Evolutionary conservation across 768 basidiomycete genomes (phyloP).

Genomic region (Leccinum incarnatum): DNA sequence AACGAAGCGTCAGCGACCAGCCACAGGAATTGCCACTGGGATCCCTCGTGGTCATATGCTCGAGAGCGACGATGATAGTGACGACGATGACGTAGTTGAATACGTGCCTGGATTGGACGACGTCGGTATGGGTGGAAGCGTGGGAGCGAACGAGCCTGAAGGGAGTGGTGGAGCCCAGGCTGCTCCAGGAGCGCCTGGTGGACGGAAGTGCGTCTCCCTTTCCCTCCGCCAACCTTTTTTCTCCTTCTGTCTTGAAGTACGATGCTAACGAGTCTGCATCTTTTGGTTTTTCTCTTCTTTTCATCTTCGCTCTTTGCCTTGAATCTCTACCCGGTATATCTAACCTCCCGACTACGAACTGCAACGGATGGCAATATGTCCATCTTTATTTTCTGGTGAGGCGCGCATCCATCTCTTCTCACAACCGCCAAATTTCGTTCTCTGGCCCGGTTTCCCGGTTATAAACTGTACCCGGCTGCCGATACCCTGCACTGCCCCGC

Average conservation of each 20-base stretch:
- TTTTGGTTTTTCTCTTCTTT: background rate
- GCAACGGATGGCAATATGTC: background rate
- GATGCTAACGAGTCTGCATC: constrained; percentile 12
- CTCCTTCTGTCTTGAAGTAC: background rate
- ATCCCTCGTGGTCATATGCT: constrained; percentile 1
- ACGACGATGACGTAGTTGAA: constrained; percentile 29
- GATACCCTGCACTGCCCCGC: constrained; percentile 9
- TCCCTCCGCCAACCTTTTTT: background rate
- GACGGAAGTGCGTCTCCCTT: constrained; percentile 26
- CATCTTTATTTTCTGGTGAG: constrained; percentile 2
- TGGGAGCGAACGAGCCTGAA: background rate
- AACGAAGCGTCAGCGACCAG: constrained; percentile 21
- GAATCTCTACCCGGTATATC: background rate
- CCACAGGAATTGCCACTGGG: background rate
- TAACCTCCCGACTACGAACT: background rate
- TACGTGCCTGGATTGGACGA: constrained; percentile 16
- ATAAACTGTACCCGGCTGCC: constrained; percentile 4
- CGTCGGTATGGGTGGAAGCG: background rate
- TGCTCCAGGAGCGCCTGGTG: constrained; percentile 16
- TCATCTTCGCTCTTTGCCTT: background rate
- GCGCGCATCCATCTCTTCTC: background rate
- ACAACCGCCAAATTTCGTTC: background rate
- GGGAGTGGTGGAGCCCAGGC: constrained; percentile 7
- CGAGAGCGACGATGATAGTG: constrained; percentile 32
- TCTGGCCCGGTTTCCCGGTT: constrained; percentile 8